These are phyloP conservation scores for Neurospora sp. DNA, from an alignment of 495 filamentous ascomycete species.

Conservation along the genomic window DNA sequence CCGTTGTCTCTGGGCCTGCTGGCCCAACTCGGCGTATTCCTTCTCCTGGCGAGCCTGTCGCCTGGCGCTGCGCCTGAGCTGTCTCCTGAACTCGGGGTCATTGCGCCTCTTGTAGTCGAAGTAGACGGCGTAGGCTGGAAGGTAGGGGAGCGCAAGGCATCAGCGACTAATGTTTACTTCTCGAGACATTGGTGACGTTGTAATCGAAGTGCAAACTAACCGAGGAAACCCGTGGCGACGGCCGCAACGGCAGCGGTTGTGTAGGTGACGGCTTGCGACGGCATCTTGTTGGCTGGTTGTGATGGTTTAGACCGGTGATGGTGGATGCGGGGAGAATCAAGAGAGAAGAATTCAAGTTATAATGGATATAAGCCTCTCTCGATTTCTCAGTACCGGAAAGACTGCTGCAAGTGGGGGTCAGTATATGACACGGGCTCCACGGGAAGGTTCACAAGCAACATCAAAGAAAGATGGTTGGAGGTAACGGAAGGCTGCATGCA, in stretches of 20 bases:
- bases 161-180: not conserved
- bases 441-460: not conserved
- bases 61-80: conserved; percentile 73
- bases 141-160: conserved; percentile 27
- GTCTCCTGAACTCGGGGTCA: conserved; percentile 77
- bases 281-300: conserved; percentile 22
- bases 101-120: conserved; percentile 90
- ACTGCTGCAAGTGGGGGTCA: not conserved
- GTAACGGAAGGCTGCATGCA: not conserved
- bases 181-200: conserved; percentile 3
- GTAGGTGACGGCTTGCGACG: conserved; percentile 58
- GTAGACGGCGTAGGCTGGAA: conserved; percentile 65
- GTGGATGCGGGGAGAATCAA: not conserved
- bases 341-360: not conserved
- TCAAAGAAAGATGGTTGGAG: not conserved
- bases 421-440: not conserved
- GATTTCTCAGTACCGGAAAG: not conserved
- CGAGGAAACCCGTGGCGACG: conserved; percentile 63
- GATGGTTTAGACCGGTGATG: conserved; percentile 1
- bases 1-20: conserved; percentile 55
- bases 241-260: conserved; percentile 64
- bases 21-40: conserved; percentile 60
- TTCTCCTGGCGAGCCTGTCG: conserved; percentile 64
- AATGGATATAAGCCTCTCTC: not conserved
- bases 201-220: conserved; percentile 36